These are phyloP conservation scores for Xylaria cubensis DNA, from an alignment of 495 filamentous ascomycete genomes.

Conservation along the genomic window DNA sequence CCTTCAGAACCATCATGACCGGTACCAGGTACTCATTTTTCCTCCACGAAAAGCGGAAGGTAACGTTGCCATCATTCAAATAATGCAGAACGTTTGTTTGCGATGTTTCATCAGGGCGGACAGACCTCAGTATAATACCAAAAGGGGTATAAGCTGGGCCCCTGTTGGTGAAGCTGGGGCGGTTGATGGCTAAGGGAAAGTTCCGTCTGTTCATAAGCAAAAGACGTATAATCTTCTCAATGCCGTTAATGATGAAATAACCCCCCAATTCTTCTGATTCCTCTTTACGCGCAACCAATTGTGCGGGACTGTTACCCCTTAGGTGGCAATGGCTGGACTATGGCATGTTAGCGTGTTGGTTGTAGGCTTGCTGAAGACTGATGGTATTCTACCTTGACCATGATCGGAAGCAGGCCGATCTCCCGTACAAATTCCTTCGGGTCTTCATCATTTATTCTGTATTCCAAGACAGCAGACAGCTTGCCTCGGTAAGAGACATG, in stretches of 20 bases:
- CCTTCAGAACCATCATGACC: slow-evolving; percentile 95
- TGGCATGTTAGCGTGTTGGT: slow-evolving; percentile 24
- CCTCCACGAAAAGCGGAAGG: slow-evolving; percentile 96
- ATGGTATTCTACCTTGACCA: slow-evolving; percentile 73
- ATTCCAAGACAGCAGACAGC: slow-evolving; percentile 80
- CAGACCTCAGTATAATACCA: slow-evolving; percentile 88
- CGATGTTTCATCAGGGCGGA: slow-evolving; percentile 93
- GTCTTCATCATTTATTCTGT: slow-evolving; percentile 82
- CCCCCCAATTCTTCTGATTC: slow-evolving; percentile 92
- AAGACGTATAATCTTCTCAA: slow-evolving; percentile 94
- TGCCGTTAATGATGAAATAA: slow-evolving; percentile 95
- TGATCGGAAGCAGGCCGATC: slow-evolving; percentile 87
- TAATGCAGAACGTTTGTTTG: slow-evolving; percentile 98
- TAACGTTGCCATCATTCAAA: slow-evolving; percentile 91
- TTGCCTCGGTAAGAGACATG: slow-evolving; percentile 91
- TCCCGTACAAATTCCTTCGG: slow-evolving; percentile 81
- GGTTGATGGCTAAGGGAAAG: slow-evolving; percentile 91
- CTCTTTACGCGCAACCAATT: slow-evolving; percentile 85
- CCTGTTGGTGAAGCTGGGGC: slow-evolving; percentile 84
- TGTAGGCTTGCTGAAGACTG: neutral
- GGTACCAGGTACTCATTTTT: slow-evolving; percentile 96
- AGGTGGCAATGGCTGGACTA: slow-evolving; percentile 90
- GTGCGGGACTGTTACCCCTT: slow-evolving; percentile 78
- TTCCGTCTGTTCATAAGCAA: slow-evolving; percentile 88
- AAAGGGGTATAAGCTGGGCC: slow-evolving; percentile 85